These are phyloP conservation scores for Crassisporium funariophilum DNA, from an alignment of 768 basidiomycete species.

Conservation along the genomic window DNA sequence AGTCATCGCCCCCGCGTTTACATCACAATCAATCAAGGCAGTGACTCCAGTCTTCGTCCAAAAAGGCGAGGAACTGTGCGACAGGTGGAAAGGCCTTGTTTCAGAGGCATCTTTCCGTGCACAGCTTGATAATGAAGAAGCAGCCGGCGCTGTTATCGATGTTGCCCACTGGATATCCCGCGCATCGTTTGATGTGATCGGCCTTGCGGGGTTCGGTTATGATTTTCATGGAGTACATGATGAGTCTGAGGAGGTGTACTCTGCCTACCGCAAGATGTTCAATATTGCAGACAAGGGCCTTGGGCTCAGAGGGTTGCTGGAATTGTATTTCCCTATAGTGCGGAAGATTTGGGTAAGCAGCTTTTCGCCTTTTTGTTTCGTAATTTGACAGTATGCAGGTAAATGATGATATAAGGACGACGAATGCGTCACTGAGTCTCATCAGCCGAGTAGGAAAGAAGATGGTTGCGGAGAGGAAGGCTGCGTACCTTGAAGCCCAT, in stretches of 20 bases:
- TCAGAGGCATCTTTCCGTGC: slow-evolving; percentile 5
- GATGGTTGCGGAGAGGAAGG: slow-evolving; percentile 47
- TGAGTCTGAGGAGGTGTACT: slow-evolving; percentile 50
- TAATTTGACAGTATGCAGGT: slow-evolving; percentile 33
- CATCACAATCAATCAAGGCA: slow-evolving; percentile 42
- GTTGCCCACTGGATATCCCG: slow-evolving; percentile 61
- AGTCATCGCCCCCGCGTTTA: slow-evolving; percentile 54
- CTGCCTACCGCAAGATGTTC: slow-evolving; percentile 53
- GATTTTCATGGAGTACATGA: slow-evolving; percentile 50
- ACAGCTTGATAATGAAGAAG: too few relatives aligned
- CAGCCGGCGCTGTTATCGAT: slow-evolving; percentile 38
- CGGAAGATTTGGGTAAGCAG: slow-evolving; percentile 45
- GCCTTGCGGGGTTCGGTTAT: slow-evolving; percentile 57
- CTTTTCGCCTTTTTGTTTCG: background rate
- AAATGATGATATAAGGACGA: slow-evolving; percentile 39
- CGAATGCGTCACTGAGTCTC: slow-evolving; percentile 37
- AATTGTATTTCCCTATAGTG: slow-evolving; percentile 49
- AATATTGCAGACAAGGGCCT: slow-evolving; percentile 48
- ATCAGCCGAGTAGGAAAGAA: slow-evolving; percentile 43
- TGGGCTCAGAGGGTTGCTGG: slow-evolving; percentile 40
- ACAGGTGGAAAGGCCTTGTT: slow-evolving; percentile 43
- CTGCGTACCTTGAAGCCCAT: slow-evolving; percentile 36
- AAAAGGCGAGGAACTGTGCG: slow-evolving; percentile 52
- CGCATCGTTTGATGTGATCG: slow-evolving; percentile 65
- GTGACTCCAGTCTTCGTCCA: slow-evolving; percentile 50